Base-by-base conservation (phyloP, 805 yeast genomes). In the Candida argentea region DNA sequence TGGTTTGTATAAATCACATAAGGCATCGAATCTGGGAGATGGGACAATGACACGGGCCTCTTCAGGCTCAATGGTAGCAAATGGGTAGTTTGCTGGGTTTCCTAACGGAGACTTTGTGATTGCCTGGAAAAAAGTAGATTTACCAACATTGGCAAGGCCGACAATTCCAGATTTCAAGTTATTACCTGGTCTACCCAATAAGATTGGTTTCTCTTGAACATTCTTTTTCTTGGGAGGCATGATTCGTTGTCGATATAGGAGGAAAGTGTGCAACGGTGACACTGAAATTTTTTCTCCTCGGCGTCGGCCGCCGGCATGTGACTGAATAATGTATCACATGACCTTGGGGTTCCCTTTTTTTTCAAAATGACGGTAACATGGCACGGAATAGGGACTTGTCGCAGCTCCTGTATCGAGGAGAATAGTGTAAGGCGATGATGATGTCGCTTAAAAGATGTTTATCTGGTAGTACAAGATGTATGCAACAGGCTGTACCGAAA, bases 61-160 rank as follows among this genome's bases (percentile, higher is more conserved):
- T 64, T 91, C 97, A 30, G 98, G 97, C 44, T 89, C 95, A 52
- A 85, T 85, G 32, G 98, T 89, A 24, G 98, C 98, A 54, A 85
- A 89, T 15, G 98, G 98, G 56, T 87, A 89, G 58, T 89, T 89
- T 34, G 97, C 98, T 32, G 98, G 97, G 64, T 72, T 86, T 38
- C 98, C 97, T 42, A 91, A 65, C 26, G 87, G 85, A 43, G 87
- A 84, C 60, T 78, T 76, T 32, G 97, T 89, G 50, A 91, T 81
- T 32, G 95, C 95, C 61, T 91, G 97, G 74, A 89, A 89, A 57
- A 89, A 86, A 5, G 97, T 89, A 9, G 95, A 85, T 59, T 91
- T 91, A 47, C 98, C 98, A 40, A 89, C 94, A 48, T 77, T 80
- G 48, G 95, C 95, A 36, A 89, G 70, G 35, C 98, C 98, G 34